These are phyloP conservation scores for Heracleum sosnowskyi DNA, from an alignment of 129 eudicot genomes.

Conservation along the genomic window DNA sequence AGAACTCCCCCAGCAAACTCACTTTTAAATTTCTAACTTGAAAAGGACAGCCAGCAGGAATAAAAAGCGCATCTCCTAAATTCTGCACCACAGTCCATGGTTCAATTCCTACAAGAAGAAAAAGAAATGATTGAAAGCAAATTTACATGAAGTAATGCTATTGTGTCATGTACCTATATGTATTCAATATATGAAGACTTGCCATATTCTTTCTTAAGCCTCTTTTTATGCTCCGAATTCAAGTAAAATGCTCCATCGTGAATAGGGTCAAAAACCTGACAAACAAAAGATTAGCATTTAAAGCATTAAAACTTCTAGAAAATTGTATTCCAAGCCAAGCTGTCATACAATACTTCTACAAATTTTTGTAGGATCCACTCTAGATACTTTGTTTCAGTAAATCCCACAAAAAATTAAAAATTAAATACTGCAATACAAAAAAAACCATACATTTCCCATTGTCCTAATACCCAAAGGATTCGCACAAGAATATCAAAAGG, in stretches of 20 bases:
- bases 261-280: conserved; percentile 1
- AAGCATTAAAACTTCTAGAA: neutral
- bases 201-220: neutral
- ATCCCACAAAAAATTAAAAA: neutral
- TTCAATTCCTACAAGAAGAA: neutral
- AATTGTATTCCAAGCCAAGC: neutral
- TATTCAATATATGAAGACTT: neutral
- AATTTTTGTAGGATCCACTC: neutral
- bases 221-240: neutral
- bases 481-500: neutral
- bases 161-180: neutral
- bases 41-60: conserved; percentile 1
- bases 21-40: neutral
- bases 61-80: neutral
- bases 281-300: neutral
- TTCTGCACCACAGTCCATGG: neutral
- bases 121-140: neutral
- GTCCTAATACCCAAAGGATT: neutral
- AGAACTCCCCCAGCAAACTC: neutral
- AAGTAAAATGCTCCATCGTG: neutral
- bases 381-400: neutral
- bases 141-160: neutral
- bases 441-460: neutral
- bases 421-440: neutral
- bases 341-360: neutral